Conservation (phyloP, 257 asterid genomes). For the Petunia axillaris region DNA sequence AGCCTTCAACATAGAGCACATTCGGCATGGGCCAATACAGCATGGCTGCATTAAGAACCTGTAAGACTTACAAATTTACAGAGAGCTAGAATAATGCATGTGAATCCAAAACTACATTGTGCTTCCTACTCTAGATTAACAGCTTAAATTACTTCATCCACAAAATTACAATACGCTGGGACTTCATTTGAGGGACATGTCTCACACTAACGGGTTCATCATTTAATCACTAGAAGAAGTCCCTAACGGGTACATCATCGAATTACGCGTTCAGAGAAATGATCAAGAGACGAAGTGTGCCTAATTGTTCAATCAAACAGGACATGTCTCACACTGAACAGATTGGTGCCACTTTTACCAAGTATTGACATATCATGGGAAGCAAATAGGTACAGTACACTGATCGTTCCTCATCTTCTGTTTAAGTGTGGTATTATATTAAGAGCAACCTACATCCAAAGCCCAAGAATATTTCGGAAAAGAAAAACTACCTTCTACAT, state of each 20-base stretch:
- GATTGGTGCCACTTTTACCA: too few species aligned
- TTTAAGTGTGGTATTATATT: background rate
- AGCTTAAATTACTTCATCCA: background rate
- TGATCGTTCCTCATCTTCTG: background rate
- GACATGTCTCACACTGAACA: too few species aligned
- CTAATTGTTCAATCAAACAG: too few species aligned
- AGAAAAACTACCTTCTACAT: background rate
- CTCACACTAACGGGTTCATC: too few species aligned
- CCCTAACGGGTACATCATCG: too few species aligned
- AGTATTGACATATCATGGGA: too few species aligned
- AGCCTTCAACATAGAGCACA: constrained; percentile 88
- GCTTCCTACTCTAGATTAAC: constrained; percentile 5
- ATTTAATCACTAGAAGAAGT: too few species aligned
- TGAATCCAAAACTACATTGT: background rate
- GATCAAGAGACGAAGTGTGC: too few species aligned
- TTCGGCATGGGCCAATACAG: constrained; percentile 95
- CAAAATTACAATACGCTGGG: background rate
- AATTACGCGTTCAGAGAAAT: too few species aligned
- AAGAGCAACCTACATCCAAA: background rate
- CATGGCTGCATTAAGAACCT: constrained; percentile 99
- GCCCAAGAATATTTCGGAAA: background rate
- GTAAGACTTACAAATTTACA: constrained; percentile 45
- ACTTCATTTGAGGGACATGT: too few species aligned
- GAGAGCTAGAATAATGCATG: constrained; percentile 3
- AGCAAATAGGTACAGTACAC: background rate